A percentile compares a stretch with the other conserved stretches of the same genome.
These are phyloP conservation scores for Hymenoscyphus fructigenus DNA, from an alignment of 2,329 filamentous ascomycete genomes.

Conservation along the genomic window DNA sequence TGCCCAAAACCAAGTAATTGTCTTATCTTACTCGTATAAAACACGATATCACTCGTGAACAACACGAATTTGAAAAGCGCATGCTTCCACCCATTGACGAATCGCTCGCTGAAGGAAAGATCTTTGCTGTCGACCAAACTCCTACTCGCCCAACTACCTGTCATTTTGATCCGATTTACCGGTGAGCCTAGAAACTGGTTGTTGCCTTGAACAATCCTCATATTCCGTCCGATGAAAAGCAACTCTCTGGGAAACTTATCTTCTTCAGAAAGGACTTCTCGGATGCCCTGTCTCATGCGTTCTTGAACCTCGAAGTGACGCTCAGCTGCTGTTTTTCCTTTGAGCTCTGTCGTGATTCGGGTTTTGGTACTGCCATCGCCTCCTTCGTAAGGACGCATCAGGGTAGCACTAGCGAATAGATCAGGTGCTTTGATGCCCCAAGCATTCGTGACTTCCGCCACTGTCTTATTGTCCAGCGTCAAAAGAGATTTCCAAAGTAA, in stretches of 20 bases:
- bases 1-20: constrained; percentile 75
- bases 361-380: constrained; percentile 69
- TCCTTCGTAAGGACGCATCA: constrained; percentile 88
- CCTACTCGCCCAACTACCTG: constrained; percentile 82
- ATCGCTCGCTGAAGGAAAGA: constrained; percentile 59
- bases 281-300: constrained; percentile 62
- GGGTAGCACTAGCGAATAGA: constrained; percentile 85
- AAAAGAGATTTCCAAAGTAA: constrained; percentile 92
- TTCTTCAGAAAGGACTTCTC: constrained; percentile 66
- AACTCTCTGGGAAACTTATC: constrained; percentile 69
- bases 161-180: constrained; percentile 88
- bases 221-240: constrained; percentile 70
- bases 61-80: constrained; percentile 79
- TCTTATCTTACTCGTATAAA: constrained; percentile 75
- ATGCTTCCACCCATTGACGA: constrained; percentile 72
- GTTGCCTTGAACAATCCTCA: constrained; percentile 72
- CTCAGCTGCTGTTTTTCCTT: constrained; percentile 54
- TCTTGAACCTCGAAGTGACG: constrained; percentile 76
- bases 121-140: constrained; percentile 76
- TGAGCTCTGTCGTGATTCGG: constrained; percentile 53
- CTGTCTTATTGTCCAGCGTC: constrained; percentile 85
- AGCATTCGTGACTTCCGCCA: constrained; percentile 66
- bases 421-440: constrained; percentile 93
- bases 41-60: constrained; percentile 73
- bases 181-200: constrained; percentile 73